Evolutionary conservation across 2,329 filamentous ascomycete genomes (phyloP), one percentile per base, ranked within the genome.

Genomic region (Aurifilum marmelostoma): DNA sequence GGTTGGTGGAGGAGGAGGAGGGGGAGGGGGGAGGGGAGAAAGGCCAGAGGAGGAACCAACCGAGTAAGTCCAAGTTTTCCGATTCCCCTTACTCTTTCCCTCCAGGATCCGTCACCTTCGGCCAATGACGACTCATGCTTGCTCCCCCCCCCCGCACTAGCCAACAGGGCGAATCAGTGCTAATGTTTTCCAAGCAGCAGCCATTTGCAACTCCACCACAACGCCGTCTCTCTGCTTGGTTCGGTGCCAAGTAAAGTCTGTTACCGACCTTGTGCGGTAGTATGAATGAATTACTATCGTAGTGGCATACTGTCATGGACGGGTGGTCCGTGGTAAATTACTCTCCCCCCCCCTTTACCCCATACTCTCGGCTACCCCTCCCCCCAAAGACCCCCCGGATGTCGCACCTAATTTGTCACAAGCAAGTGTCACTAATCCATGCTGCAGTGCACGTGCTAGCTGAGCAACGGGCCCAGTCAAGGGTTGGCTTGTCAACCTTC

Each of bases 111-210:
- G 16, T 61, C 39, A 39, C 65, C 60, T 52, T 29, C 41, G 11
- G 41, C 66, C 66, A 68, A 63, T 70, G 11, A 47, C 24, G n/a
- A 52, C 16, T 56, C 14, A 14, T 32, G 1, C 5, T 43, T 47
- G 54, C 3, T 9, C 27, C 56, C 52, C 27, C 56, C 54, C 68
- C 68, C 68, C 68, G 66, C 68, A 68, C 54, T 61, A 70, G 50
- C 16, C 16, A 16, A n/a, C 43, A n/a, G 39, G 34, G 56, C 68
- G 66, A 70, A 68, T 70, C 68, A 68, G 37, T 52, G 61, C 68
- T 63, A 29, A 41, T 24, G 54, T 58, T 63, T 68, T 65, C 50
- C 52, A 70, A 65, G 54, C 65, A 47, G 56, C 27, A 18, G 18
- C 8, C 32, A 34, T 37, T 24, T 59, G 18, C 5, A n/a, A 47